Conservation (phyloP, 2,329 filamentous ascomycete species). For the Coniochaeta ligniaria region DNA sequence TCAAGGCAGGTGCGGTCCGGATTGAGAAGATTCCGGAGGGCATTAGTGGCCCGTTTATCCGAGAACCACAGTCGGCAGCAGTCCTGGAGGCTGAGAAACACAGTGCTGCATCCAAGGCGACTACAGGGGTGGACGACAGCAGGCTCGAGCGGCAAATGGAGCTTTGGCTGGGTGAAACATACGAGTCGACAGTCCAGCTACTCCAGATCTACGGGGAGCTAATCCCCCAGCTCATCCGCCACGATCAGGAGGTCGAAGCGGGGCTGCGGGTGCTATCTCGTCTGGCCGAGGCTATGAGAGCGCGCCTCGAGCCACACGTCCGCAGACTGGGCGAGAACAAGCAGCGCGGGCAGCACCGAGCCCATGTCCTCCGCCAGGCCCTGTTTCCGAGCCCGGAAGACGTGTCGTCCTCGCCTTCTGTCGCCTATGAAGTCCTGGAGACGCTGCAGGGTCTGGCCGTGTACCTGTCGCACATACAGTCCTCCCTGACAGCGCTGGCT, state of each 20-base stretch:
- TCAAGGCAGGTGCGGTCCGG: slow-evolving; percentile 25
- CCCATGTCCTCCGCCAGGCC: slow-evolving; percentile 15
- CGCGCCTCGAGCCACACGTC: slow-evolving; percentile 14
- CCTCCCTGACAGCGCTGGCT: slow-evolving; percentile 18
- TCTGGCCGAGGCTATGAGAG: slow-evolving; percentile 15
- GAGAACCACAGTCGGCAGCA: slow-evolving; percentile 17
- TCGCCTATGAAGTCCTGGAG: slow-evolving; percentile 16
- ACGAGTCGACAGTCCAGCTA: slow-evolving; percentile 17
- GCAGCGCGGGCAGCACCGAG: slow-evolving; percentile 12
- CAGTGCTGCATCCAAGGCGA: too few relatives aligned
- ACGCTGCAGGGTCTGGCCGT: slow-evolving; percentile 22
- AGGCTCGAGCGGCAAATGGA: slow-evolving; percentile 20
- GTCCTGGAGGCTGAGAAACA: too few relatives aligned
- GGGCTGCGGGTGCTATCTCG: slow-evolving; percentile 20
- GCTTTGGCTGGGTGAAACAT: slow-evolving; percentile 24
- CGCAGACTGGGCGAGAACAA: slow-evolving; percentile 18
- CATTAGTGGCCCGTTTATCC: slow-evolving; percentile 3
- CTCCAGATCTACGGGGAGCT: slow-evolving; percentile 17
- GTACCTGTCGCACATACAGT: slow-evolving; percentile 22
- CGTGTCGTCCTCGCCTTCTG: neutral
- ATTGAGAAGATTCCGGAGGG: slow-evolving; percentile 19
- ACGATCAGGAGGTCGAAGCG: slow-evolving; percentile 21
- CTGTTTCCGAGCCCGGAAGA: slow-evolving; percentile 15
- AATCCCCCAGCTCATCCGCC: slow-evolving; percentile 15
- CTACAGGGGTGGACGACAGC: too few relatives aligned